A percentile compares a stretch with the other conserved stretches of the same genome.
phyloP scores from a whole-genome alignment of 1,284 basidiomycete genomes.

The Ustilago cynodontis region DNA sequence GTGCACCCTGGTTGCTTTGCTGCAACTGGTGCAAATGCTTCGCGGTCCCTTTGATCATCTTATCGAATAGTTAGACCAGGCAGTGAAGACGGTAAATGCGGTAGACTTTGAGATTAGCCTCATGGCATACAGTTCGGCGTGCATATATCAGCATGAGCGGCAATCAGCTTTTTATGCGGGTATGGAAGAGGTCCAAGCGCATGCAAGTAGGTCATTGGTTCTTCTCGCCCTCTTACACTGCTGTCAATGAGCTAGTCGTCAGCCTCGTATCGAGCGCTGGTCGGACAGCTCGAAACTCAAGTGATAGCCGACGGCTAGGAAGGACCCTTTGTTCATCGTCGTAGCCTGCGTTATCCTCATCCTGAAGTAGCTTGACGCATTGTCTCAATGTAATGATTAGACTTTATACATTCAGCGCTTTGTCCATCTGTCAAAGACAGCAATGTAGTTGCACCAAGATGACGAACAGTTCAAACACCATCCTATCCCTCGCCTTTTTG shows the following conservation, averaged over 20 bases:
- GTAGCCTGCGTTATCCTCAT: neutral
- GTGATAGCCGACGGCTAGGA: neutral
- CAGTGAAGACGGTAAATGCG: neutral
- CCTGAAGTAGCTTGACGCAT: neutral
- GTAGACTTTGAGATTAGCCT: neutral
- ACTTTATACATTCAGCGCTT: too few species aligned
- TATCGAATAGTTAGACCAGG: neutral
- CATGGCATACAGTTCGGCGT: slow-evolving; percentile 1
- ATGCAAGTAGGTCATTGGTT: neutral
- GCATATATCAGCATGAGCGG: slow-evolving; percentile 2
- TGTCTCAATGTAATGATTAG: neutral
- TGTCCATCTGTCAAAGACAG: too few species aligned
- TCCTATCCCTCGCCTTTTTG: too few species aligned
- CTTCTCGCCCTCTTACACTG: neutral
- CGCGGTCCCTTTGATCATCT: neutral
- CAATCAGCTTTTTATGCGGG: neutral
- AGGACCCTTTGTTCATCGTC: slow-evolving; percentile 5
- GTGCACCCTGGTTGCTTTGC: neutral
- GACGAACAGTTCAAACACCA: too few species aligned
- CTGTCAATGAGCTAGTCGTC: slow-evolving; percentile 3
- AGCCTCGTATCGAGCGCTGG: neutral
- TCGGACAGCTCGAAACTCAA: too few species aligned
- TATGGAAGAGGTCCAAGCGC: slow-evolving; percentile 4
- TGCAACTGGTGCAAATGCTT: neutral
- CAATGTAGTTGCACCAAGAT: too few species aligned